Conservation (phyloP, 345 rosid species). For the Ricinus communis region DNA sequence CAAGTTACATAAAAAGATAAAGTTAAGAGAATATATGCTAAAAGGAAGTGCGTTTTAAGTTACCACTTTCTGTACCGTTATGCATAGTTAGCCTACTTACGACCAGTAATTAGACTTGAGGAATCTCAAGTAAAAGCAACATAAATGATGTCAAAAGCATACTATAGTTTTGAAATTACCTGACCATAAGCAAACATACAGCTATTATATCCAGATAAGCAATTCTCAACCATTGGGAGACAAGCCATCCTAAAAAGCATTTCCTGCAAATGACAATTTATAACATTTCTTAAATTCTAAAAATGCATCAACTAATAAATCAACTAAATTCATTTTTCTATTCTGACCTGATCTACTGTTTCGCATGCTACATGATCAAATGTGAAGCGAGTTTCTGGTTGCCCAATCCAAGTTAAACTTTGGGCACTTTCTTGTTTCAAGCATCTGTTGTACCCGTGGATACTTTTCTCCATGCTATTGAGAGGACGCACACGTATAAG, state of each 20-base stretch:
- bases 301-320: not conserved
- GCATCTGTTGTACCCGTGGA: constrained; percentile 73
- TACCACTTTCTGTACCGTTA: no score
- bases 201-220: constrained; percentile 95
- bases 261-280: constrained; percentile 52
- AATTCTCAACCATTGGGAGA: constrained; percentile 94
- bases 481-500: constrained; percentile 87
- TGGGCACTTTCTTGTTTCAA: constrained; percentile 91
- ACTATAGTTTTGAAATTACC: constrained; percentile 40
- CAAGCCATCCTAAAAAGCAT: constrained; percentile 82
- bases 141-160: constrained; percentile 4
- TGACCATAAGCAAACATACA: constrained; percentile 99
- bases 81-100: no score
- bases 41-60: no score
- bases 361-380: constrained; percentile 96
- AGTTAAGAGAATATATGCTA: no score
- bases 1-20: not conserved
- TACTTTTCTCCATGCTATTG: constrained; percentile 71
- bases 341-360: constrained; percentile 78
- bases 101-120: no score
- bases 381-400: constrained; percentile 79
- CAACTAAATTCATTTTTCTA: constrained; percentile 7
- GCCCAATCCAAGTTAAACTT: constrained; percentile 78
- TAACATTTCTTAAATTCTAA: not conserved
- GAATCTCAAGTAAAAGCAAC: not conserved